phyloP scores from a whole-genome alignment of 1,139 yeast genomes.

The Suhomyces maxii region DNA sequence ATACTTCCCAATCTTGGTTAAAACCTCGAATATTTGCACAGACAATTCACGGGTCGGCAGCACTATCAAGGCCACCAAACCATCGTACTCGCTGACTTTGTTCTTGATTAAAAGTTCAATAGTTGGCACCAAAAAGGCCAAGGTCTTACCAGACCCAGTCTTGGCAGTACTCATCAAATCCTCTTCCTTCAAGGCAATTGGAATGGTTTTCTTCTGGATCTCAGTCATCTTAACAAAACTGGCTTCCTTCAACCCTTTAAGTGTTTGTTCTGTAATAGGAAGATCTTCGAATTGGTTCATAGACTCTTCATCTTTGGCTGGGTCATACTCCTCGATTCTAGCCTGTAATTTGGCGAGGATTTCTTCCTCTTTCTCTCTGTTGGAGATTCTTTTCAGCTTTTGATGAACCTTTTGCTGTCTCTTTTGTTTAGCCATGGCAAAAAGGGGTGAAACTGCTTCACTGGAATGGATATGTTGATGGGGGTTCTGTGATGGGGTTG shows the following conservation, averaged over 20 bases:
- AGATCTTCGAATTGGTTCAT: conserved; percentile 59
- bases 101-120: conserved; percentile 70
- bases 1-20: conserved; percentile 77
- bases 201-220: conserved; percentile 79
- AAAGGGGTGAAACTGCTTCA: not conserved
- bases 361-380: conserved; percentile 43
- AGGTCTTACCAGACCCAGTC: conserved; percentile 96
- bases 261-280: conserved; percentile 68
- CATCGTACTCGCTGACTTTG: conserved; percentile 85
- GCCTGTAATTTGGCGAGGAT: conserved; percentile 46
- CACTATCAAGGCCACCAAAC: conserved; percentile 87
- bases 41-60: conserved; percentile 96
- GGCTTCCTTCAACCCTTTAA: conserved; percentile 71
- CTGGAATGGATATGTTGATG: too few species aligned
- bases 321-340: conserved; percentile 52
- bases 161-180: conserved; percentile 92
- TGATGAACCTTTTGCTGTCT: conserved; percentile 18
- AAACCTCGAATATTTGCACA: conserved; percentile 88
- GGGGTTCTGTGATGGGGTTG: not conserved
- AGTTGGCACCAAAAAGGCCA: conserved; percentile 87
- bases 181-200: conserved; percentile 72
- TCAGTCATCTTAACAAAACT: conserved; percentile 78
- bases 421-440: conserved; percentile 26
- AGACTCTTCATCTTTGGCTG: conserved; percentile 29
- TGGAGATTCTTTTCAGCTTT: conserved; percentile 21